Evolutionary conservation across 768 basidiomycete genomes (phyloP).

Genomic region (Aureoboletus auriporus): DNA sequence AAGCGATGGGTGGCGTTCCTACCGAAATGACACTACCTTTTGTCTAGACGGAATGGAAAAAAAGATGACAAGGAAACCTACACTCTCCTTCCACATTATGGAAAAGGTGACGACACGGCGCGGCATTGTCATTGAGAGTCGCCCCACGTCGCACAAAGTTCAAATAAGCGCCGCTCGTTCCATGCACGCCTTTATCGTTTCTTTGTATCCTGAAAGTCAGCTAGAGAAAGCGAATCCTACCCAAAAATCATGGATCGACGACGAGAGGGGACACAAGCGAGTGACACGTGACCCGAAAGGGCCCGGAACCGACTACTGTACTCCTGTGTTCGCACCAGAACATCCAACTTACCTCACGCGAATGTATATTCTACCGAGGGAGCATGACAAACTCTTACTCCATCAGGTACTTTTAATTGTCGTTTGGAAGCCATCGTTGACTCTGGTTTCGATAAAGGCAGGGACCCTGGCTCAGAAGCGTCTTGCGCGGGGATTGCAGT

Average conservation of each 20-base stretch:
- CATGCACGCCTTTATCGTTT: neutral
- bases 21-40: constrained; percentile 6
- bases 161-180: constrained; percentile 6
- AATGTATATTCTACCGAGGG: constrained; percentile 74
- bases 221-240: too few relatives aligned
- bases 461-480: constrained; percentile 92
- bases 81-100: too few relatives aligned
- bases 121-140: too few relatives aligned
- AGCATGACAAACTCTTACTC: constrained; percentile 70
- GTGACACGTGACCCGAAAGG: too few relatives aligned
- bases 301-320: too few relatives aligned
- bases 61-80: constrained; percentile 3
- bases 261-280: too few relatives aligned
- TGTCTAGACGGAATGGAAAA: constrained; percentile 8
- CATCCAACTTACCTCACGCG: neutral
- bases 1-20: constrained; percentile 2
- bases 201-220: neutral
- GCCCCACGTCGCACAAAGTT: too few relatives aligned
- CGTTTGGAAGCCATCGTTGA: neutral
- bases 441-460: constrained; percentile 40
- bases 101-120: constrained; percentile 19
- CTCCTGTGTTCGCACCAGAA: neutral
- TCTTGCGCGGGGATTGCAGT: constrained; percentile 84
- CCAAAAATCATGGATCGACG: too few relatives aligned
- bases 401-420: constrained; percentile 47